Evolutionary conservation across 257 asterid species (phyloP).

Genomic region (Handroanthus guayacan): DNA sequence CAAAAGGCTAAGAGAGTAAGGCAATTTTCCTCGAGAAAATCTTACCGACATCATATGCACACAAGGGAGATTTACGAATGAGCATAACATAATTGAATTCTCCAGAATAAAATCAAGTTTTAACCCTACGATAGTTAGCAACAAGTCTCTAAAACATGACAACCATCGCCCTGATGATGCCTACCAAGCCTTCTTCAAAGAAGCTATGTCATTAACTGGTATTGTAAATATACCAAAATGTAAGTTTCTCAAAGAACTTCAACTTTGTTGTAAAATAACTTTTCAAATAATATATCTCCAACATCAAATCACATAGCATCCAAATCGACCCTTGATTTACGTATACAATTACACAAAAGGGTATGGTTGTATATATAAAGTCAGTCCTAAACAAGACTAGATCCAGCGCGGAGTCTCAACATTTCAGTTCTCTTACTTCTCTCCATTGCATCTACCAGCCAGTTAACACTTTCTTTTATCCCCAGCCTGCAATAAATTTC

Average conservation of each 20-base stretch:
- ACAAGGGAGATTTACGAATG: no score
- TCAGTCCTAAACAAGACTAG: slow-evolving; percentile 35
- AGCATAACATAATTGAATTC: not conserved
- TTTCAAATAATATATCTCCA: slow-evolving; percentile 23
- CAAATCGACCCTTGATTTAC: slow-evolving; percentile 34
- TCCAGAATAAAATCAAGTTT: not conserved
- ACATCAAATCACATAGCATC: slow-evolving; percentile 30
- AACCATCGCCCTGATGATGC: not conserved
- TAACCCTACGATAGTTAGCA: not conserved
- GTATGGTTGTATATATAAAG: not conserved
- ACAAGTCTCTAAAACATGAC: not conserved
- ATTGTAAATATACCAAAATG: not conserved
- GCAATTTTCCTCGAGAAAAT: no score
- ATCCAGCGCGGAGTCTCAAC: slow-evolving; percentile 70
- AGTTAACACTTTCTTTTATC: slow-evolving; percentile 77
- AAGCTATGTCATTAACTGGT: not conserved
- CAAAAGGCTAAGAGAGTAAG: no score
- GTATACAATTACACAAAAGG: slow-evolving; percentile 28
- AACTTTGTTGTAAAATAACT: not conserved
- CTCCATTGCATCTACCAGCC: slow-evolving; percentile 86
- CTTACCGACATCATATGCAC: no score
- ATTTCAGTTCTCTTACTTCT: slow-evolving; percentile 76
- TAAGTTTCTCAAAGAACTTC: not conserved
- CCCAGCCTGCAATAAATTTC: slow-evolving; percentile 59
- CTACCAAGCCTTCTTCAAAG: not conserved